Conservation (phyloP, 2,329 filamentous ascomycete genomes). For the Fusarium metavorans region DNA sequence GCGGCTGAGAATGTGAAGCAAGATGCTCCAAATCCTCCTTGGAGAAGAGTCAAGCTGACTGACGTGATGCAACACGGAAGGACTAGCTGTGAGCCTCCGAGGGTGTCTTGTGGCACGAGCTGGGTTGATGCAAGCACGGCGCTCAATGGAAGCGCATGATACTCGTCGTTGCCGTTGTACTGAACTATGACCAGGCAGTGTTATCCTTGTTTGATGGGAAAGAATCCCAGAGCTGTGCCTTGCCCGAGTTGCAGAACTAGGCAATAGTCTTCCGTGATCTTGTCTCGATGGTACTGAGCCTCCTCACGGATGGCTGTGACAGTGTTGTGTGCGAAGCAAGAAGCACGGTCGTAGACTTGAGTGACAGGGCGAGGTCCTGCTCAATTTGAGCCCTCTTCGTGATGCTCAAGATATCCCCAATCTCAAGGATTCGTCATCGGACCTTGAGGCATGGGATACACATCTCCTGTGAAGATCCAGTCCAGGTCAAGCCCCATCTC, state of each 20-base stretch:
- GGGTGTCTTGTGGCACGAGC: not conserved
- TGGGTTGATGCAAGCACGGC: not conserved
- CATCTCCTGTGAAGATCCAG: conserved; percentile 36
- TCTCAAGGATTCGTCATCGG: not conserved
- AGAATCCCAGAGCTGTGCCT: not conserved
- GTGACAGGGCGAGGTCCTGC: not conserved
- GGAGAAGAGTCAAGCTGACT: not conserved
- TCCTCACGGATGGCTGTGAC: not conserved
- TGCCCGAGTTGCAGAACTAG: not conserved
- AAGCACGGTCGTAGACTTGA: not conserved
- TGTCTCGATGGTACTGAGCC: not conserved
- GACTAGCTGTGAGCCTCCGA: not conserved
- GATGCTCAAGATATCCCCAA: not conserved
- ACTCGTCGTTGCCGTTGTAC: not conserved
- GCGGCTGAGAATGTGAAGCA: not conserved
- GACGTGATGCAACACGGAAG: not conserved
- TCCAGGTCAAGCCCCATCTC: conserved; percentile 33
- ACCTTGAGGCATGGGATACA: conserved; percentile 11
- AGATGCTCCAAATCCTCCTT: not conserved
- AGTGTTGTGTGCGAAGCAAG: not conserved
- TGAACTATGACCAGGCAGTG: not conserved
- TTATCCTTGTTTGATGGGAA: not conserved
- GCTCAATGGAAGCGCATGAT: not conserved
- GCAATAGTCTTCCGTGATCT: not conserved
- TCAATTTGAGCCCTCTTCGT: not conserved